These are phyloP conservation scores for Coemansia sp. DNA, from an alignment of 192 early-diverging fungal species.

Conservation along the genomic window DNA sequence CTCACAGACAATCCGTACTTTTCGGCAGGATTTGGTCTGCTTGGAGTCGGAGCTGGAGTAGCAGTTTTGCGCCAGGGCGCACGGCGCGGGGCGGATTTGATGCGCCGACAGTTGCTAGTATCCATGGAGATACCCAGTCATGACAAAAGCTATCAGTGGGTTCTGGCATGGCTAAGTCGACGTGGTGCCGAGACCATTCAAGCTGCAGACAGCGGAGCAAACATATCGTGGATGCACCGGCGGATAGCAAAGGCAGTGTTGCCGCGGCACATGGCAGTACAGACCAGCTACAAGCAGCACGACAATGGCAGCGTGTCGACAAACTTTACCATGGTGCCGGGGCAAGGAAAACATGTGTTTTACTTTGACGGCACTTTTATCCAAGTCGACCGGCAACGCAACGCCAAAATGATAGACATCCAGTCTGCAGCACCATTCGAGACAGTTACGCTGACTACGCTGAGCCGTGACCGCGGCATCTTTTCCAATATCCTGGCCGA, in stretches of 20 bases:
- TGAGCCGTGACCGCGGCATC: constrained; percentile 75
- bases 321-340: constrained; percentile 85
- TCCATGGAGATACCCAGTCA: constrained; percentile 93
- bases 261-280: constrained; percentile 78
- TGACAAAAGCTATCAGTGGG: constrained; percentile 92
- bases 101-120: constrained; percentile 78
- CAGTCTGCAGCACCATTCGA: constrained; percentile 92
- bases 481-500: constrained; percentile 77
- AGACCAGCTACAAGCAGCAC: constrained; percentile 83
- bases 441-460: constrained; percentile 88
- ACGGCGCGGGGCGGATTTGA: constrained; percentile 64
- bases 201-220: constrained; percentile 11
- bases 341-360: constrained; percentile 88
- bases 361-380: constrained; percentile 79
- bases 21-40: constrained; percentile 89
- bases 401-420: constrained; percentile 87
- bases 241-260: constrained; percentile 53
- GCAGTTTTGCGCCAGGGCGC: constrained; percentile 75
- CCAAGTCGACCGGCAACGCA: constrained; percentile 77
- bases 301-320: constrained; percentile 88
- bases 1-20: constrained; percentile 85
- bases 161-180: constrained; percentile 84
- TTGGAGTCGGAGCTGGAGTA: constrained; percentile 83
- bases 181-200: constrained; percentile 32
- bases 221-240: constrained; percentile 52